Percentiles rank a stretch among this genome's conserved stretches.
phyloP scores from a whole-genome alignment of 352 stramenopile genomes.

The Elongisporangium anandrum region DNA sequence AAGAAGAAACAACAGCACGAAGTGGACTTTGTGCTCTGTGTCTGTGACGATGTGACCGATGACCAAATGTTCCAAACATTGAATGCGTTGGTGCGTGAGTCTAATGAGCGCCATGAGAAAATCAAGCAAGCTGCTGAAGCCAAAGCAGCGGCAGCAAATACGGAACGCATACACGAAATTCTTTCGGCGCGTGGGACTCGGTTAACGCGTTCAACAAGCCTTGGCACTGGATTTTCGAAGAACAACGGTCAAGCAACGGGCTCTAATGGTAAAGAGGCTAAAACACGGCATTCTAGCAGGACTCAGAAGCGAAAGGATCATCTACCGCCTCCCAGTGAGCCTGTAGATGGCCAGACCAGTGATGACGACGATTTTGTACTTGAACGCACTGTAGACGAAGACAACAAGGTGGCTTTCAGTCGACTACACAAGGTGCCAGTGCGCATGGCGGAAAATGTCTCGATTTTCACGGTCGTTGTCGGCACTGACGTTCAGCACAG shows the following conservation, averaged over 20 bases:
- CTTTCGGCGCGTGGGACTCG: slow-evolving; percentile 11
- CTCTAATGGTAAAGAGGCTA: slow-evolving; percentile 12
- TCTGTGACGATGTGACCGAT: slow-evolving; percentile 86
- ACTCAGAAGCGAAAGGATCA: background rate
- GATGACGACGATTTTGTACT: slow-evolving; percentile 50
- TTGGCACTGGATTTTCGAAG: slow-evolving; percentile 10
- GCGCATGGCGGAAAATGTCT: slow-evolving; percentile 55
- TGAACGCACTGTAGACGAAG: slow-evolving; percentile 42
- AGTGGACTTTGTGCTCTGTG: slow-evolving; percentile 86
- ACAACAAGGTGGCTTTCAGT: slow-evolving; percentile 79
- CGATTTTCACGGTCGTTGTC: slow-evolving; percentile 68
- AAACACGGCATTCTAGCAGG: background rate
- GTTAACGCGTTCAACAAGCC: slow-evolving; percentile 18
- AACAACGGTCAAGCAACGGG: slow-evolving; percentile 10
- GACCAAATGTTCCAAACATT: slow-evolving; percentile 91
- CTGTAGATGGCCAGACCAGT: slow-evolving; percentile 18
- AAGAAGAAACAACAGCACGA: slow-evolving; percentile 55
- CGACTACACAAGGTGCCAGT: slow-evolving; percentile 73
- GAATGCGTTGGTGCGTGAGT: slow-evolving; percentile 68
- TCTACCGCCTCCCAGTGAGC: slow-evolving; percentile 2
- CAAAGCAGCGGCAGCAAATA: slow-evolving; percentile 15
- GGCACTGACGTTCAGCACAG: slow-evolving; percentile 66
- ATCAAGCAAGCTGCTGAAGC: slow-evolving; percentile 31
- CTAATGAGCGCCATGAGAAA: slow-evolving; percentile 64
- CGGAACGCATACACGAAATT: slow-evolving; percentile 23